Base-by-base conservation (phyloP, 23 red algal species). In the Cyanidioschyzon merolae region DNA sequence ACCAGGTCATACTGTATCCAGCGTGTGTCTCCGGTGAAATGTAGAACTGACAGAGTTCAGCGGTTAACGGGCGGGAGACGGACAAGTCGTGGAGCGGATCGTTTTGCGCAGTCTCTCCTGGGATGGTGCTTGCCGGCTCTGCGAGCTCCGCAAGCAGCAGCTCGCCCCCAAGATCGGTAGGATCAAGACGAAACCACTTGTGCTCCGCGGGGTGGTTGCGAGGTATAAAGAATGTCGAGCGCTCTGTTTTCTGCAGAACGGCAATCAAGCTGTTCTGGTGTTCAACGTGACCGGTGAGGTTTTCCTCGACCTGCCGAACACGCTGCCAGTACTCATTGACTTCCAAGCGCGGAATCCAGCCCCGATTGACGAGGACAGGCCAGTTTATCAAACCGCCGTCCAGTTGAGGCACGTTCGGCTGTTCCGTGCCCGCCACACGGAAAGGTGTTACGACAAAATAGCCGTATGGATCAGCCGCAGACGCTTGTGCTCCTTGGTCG, bases 301-400 rank as follows among this genome's bases (percentile, higher is more conserved):
- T 35, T 12, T 71, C 63, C 7, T 3, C 63, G 30, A 25, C 12
- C 3, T 15, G 16, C n/a, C n/a, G 2, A 3, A 32, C 32, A 27
- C 29, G 12, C 45, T 54, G 7, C 45, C 45, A 54, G 30, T 71
- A 71, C 12, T 25, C 63, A 3, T 15, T 27, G 63, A 35, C 63
- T 25, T 32, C 16, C n/a, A 3, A 3, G 16, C 63, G 12, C 12
- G 63, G 63, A 17, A 71, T 71, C 63, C 63, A 71, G 29, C 63
- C 63, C 7, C 63, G 63, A 32, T 71, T 71, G n/a, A 71, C 63
- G 12, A 71, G 63, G 12, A 71, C 63, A 7, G 21, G 63, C 63
- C 21, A 35, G 12, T 7, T 3, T 7, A 21, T 21, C 45, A 54
- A 54, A 54, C 45, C 45, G 21, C 45, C 21, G 21, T 54, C 45